phyloP scores from a whole-genome alignment of 2,329 filamentous ascomycete species.

The Ophiocordyceps camponoti-rufipedis region DNA sequence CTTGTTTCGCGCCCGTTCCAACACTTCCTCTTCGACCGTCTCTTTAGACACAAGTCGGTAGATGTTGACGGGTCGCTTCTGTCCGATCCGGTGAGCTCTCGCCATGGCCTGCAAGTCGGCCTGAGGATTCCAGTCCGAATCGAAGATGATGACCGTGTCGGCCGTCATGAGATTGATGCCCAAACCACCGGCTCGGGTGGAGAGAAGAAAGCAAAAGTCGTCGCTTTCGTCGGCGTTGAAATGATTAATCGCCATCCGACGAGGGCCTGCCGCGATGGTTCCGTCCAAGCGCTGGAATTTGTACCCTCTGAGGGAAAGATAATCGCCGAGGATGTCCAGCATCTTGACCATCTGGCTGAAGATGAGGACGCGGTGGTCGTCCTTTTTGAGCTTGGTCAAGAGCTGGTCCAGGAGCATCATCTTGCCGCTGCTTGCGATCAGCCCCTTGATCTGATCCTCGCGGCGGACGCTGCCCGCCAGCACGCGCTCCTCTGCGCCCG shows the following conservation, averaged over 20 bases:
- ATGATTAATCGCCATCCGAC: conserved; percentile 90
- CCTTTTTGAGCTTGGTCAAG: conserved; percentile 80
- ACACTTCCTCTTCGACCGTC: conserved; percentile 92
- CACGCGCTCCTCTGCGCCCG: conserved; percentile 79
- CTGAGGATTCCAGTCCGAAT: conserved; percentile 98
- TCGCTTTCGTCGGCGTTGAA: conserved; percentile 95
- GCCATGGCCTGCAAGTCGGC: conserved; percentile 98
- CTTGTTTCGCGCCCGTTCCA: conserved; percentile 93
- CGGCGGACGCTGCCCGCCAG: conserved; percentile 62
- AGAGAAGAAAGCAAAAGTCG: conserved; percentile 92
- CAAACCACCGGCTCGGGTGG: conserved; percentile 88
- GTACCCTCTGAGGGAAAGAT: conserved; percentile 82
- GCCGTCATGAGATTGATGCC: conserved; percentile 98
- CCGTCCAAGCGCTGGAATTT: conserved; percentile 90
- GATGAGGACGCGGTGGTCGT: conserved; percentile 88
- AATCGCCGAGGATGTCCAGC: conserved; percentile 90
- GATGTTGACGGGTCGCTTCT: conserved; percentile 89
- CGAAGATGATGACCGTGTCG: conserved; percentile 93
- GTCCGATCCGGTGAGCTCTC: conserved; percentile 90
- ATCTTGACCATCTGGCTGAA: conserved; percentile 99
- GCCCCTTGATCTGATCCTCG: conserved; percentile 77
- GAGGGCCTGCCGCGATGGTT: conserved; percentile 73
- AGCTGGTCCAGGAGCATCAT: conserved; percentile 98
- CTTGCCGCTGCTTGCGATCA: conserved; percentile 95
- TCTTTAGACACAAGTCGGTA: conserved; percentile 96